Percentiles rank a stretch among this genome's conserved stretches.
These are phyloP conservation scores for Nemania bipapillata DNA, from an alignment of 2,329 filamentous ascomycete species.

Conservation along the genomic window DNA sequence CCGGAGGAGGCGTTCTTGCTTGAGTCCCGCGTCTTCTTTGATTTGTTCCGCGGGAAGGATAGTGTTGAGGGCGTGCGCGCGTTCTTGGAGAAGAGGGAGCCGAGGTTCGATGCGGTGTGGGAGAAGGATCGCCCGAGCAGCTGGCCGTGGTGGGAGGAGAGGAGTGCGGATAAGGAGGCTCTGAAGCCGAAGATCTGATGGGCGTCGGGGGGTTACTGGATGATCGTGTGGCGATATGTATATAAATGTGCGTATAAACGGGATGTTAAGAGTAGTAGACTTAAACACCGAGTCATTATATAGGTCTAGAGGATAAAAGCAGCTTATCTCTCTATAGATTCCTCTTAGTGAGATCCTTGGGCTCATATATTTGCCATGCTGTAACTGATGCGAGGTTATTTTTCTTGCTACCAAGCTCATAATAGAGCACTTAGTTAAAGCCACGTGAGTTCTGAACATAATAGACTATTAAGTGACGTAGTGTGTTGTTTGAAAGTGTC, in stretches of 20 bases:
- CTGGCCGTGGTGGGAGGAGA: constrained; percentile 75
- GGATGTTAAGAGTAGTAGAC: not conserved
- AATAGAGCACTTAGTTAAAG: no score
- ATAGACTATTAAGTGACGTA: no score
- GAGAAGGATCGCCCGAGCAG: constrained; percentile 67
- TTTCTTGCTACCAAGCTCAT: no score
- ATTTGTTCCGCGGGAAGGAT: constrained; percentile 67
- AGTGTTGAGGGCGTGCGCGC: constrained; percentile 73
- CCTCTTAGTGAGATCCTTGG: no score
- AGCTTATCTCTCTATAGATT: no score
- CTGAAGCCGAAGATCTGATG: constrained; percentile 32
- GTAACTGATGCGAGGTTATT: no score
- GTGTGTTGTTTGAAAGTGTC: no score
- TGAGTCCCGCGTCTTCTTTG: constrained; percentile 72
- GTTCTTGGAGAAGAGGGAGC: constrained; percentile 75
- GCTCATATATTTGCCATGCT: no score
- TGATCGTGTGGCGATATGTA: not conserved
- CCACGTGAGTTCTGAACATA: no score
- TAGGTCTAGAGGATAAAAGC: not conserved
- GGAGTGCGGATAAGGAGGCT: constrained; percentile 50
- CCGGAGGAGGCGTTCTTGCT: constrained; percentile 77
- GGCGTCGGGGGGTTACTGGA: not conserved
- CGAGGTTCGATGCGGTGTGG: constrained; percentile 70
- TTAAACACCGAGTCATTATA: not conserved
- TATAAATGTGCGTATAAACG: not conserved